Conservation (phyloP, 2,329 filamentous ascomycete genomes). For the Botrytis tulipae region DNA sequence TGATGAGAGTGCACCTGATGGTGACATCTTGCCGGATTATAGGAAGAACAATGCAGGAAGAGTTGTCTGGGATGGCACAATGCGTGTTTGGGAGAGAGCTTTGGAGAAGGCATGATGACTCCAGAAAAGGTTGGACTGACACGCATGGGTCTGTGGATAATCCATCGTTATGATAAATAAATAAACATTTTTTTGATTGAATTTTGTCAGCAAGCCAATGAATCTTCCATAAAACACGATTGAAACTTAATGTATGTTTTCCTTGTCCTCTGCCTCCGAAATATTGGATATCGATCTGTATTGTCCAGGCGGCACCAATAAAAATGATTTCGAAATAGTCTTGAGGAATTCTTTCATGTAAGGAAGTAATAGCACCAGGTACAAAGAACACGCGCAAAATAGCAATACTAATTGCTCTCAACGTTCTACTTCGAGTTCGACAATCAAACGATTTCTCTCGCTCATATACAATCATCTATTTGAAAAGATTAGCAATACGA, state of each 20-base stretch:
- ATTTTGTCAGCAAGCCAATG: background rate
- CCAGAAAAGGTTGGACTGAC: background rate
- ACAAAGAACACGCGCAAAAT: background rate
- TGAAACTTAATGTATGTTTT: background rate
- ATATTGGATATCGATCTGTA: background rate
- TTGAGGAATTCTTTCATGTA: background rate
- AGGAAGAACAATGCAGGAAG: conserved; percentile 36
- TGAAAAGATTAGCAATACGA: background rate
- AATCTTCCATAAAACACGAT: background rate
- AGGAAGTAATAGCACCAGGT: background rate
- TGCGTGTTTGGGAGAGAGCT: conserved; percentile 40
- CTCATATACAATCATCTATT: background rate
- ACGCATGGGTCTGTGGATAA: background rate
- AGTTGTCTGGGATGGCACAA: conserved; percentile 42
- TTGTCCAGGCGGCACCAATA: too few relatives aligned
- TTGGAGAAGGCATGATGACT: conserved; percentile 24
- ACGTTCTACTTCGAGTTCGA: background rate
- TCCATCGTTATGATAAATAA: background rate
- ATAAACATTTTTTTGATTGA: background rate
- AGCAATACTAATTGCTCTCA: background rate
- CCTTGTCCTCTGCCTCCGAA: background rate
- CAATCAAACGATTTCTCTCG: background rate
- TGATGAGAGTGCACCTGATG: conserved; percentile 37
- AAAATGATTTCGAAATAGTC: too few relatives aligned
- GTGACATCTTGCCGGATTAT: conserved; percentile 34